Percentiles rank a stretch among this genome's conserved stretches.
phyloP scores from a whole-genome alignment of 73 alveolate genomes.

The Paramecium caudatum region DNA sequence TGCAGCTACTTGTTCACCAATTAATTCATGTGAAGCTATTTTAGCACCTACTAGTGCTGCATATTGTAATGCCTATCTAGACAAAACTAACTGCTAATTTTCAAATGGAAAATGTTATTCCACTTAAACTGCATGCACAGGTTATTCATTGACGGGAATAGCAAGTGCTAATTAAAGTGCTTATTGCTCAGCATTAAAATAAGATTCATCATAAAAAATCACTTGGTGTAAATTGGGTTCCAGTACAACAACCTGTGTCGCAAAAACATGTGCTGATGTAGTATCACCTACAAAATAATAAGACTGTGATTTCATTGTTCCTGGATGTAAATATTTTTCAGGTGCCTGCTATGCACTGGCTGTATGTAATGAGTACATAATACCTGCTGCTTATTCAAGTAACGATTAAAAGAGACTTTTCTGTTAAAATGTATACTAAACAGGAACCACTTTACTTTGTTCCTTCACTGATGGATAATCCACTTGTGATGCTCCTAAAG shows the following conservation, averaged over 20 bases:
- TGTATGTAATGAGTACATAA: not conserved
- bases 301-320: not conserved
- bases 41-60: slow-evolving; percentile 18
- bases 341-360: not conserved
- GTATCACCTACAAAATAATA: not conserved
- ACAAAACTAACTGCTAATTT: not conserved
- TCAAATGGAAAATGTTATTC: not conserved
- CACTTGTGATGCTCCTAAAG: not conserved
- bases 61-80: not conserved
- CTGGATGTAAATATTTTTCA: not conserved
- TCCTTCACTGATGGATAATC: not conserved
- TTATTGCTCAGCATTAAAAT: not conserved
- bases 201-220: not conserved
- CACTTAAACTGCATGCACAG: not conserved
- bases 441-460: not conserved
- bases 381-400: not conserved
- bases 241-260: not conserved
- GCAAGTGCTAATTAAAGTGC: not conserved
- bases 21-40: not conserved
- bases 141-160: not conserved
- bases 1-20: not conserved
- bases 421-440: not conserved
- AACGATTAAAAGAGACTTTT: not conserved
- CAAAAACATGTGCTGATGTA: not conserved
- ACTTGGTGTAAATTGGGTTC: not conserved